These are phyloP conservation scores for Ettlia oleoabundans DNA, from an alignment of 139 green algal genomes.

Conservation along the genomic window DNA sequence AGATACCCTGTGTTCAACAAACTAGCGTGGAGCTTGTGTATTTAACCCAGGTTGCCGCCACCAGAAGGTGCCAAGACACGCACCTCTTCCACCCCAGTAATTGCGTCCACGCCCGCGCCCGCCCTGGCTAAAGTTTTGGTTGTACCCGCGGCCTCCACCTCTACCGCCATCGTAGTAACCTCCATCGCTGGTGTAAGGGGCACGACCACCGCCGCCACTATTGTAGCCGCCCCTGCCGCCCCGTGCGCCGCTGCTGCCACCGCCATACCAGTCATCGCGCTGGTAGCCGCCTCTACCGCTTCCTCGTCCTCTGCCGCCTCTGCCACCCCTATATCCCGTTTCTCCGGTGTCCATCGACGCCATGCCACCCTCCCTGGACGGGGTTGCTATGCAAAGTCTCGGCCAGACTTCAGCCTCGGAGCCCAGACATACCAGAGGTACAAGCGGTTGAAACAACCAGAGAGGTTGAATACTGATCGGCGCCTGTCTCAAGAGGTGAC, in stretches of 20 bases:
- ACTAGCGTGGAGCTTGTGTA: too few relatives aligned
- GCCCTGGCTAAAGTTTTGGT: constrained; percentile 13
- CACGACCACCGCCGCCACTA: background rate
- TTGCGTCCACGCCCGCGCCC: background rate
- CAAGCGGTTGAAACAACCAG: too few relatives aligned
- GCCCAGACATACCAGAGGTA: too few relatives aligned
- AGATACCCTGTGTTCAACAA: background rate
- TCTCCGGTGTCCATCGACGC: constrained; percentile 47
- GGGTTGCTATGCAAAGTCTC: too few relatives aligned
- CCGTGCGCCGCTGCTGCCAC: background rate
- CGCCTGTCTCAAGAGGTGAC: too few relatives aligned
- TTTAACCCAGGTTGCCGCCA: too few relatives aligned
- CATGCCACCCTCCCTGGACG: background rate
- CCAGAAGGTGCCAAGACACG: background rate
- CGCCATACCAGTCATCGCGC: constrained; percentile 2
- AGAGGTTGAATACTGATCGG: too few relatives aligned
- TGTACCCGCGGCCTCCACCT: constrained; percentile 22
- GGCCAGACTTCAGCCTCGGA: too few relatives aligned
- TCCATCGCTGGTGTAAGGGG: constrained; percentile 18
- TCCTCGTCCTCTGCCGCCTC: constrained; percentile 20
- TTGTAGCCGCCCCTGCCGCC: constrained; percentile 14
- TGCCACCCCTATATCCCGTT: background rate
- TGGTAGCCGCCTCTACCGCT: constrained; percentile 32
- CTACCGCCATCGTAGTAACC: constrained; percentile 39
- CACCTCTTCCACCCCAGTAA: constrained; percentile 38